Evolutionary conservation across 306 rosid genomes (phyloP).

Genomic region (Leucaena leucocephala): DNA sequence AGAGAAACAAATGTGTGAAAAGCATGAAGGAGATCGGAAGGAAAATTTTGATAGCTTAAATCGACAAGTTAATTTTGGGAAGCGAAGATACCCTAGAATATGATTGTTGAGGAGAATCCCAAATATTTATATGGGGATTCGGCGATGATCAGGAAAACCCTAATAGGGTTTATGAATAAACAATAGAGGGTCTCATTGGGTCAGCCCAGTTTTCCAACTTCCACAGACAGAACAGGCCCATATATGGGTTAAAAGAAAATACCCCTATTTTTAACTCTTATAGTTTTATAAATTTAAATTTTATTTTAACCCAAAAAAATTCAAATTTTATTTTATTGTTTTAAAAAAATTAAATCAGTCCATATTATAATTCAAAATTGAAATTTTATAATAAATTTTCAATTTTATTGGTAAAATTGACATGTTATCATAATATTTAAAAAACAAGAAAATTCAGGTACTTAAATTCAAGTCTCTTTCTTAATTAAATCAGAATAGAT

Average conservation of each 20-base stretch:
- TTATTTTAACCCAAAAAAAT: not conserved
- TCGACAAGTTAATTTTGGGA: too few relatives aligned
- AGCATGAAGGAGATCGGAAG: not conserved
- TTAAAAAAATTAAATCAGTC: too few relatives aligned
- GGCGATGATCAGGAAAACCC: not conserved
- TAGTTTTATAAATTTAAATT: not conserved
- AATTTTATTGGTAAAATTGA: too few relatives aligned
- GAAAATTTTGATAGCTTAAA: too few relatives aligned
- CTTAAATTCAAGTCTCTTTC: too few relatives aligned
- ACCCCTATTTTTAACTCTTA: not conserved
- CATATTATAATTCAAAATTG: too few relatives aligned
- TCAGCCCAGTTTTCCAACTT: not conserved
- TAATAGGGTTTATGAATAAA: not conserved
- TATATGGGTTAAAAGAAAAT: not conserved
- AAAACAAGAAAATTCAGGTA: too few relatives aligned
- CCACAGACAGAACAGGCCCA: not conserved
- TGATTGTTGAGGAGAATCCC: not conserved
- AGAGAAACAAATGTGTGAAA: not conserved
- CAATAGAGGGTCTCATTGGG: not conserved
- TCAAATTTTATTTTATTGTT: not conserved
- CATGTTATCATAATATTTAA: too few relatives aligned
- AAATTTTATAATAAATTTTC: too few relatives aligned
- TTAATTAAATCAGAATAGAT: too few relatives aligned
- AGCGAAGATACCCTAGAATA: not conserved
- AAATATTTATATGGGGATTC: not conserved